Evolutionary conservation across 352 stramenopile species (phyloP).

Genomic region (Phytophthora capsici): DNA sequence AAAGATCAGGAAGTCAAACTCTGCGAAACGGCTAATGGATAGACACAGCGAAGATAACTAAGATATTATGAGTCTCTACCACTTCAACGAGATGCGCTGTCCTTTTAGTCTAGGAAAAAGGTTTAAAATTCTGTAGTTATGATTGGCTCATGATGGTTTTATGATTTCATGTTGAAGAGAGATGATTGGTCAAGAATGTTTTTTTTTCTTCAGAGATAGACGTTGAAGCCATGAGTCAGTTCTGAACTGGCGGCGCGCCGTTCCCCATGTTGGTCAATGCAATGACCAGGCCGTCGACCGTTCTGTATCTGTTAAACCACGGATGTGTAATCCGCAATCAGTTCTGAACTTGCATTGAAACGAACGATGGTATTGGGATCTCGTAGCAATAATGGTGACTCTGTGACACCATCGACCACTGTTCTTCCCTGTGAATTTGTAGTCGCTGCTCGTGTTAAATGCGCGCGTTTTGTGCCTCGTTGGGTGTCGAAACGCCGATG

Average conservation of each 20-base stretch:
- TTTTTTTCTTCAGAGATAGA: slow-evolving; percentile 2
- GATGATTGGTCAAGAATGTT: slow-evolving; percentile 16
- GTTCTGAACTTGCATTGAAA: slow-evolving; percentile 11
- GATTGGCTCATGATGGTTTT: slow-evolving; percentile 14
- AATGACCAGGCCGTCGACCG: slow-evolving; percentile 15
- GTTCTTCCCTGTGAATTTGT: slow-evolving; percentile 64
- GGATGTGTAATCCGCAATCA: slow-evolving; percentile 13
- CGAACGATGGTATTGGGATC: slow-evolving; percentile 1
- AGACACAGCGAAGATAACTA: slow-evolving; percentile 2
- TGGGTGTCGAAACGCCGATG: slow-evolving; percentile 63
- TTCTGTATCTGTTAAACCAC: slow-evolving; percentile 4
- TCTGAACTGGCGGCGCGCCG: not conserved
- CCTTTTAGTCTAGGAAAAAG: not conserved
- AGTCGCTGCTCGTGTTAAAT: slow-evolving; percentile 52
- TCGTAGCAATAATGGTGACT: not conserved
- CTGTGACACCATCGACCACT: not conserved
- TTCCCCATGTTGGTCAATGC: slow-evolving; percentile 1
- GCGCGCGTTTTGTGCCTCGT: slow-evolving; percentile 53
- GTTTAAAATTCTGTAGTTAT: not conserved
- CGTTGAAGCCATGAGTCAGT: slow-evolving; percentile 15
- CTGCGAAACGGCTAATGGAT: slow-evolving; percentile 15
- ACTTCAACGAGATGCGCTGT: slow-evolving; percentile 23
- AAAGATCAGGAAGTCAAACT: slow-evolving; percentile 1
- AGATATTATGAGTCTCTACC: slow-evolving; percentile 13
- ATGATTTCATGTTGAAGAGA: not conserved